Evolutionary conservation across 116 monocot species (phyloP).

Genomic region (Zostera marina): DNA sequence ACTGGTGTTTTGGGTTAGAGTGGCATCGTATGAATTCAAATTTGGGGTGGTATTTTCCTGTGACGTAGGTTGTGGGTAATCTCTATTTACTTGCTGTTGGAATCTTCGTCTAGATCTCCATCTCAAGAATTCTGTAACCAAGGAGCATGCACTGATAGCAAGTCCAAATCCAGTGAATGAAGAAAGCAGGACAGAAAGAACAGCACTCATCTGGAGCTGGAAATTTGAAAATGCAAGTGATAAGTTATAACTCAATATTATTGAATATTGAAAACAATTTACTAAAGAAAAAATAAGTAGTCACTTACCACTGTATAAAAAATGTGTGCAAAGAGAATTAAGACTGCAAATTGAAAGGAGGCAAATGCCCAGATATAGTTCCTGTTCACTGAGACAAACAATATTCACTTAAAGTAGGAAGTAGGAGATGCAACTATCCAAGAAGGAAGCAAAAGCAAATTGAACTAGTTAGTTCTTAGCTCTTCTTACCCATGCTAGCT

Average conservation of each 20-base stretch:
- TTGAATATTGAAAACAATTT: not conserved
- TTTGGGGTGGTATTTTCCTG: no score
- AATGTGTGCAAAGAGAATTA: conserved; percentile 91
- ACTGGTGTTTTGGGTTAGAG: no score
- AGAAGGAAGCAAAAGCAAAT: not conserved
- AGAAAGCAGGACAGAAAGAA: conserved; percentile 73
- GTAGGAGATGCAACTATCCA: no score
- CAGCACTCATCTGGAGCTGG: conserved; percentile 60
- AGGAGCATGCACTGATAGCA: conserved; percentile 62
- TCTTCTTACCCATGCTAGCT: conserved; percentile 79
- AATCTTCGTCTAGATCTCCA: conserved; percentile 33
- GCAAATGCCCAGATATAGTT: conserved; percentile 94
- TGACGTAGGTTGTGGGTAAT: conserved; percentile 8
- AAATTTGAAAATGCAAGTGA: conserved; percentile 1
- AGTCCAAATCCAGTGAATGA: conserved; percentile 94
- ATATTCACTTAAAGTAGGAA: not conserved
- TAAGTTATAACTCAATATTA: not conserved
- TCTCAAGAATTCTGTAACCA: conserved; percentile 34
- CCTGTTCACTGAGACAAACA: conserved; percentile 44
- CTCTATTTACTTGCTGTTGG: conserved; percentile 13
- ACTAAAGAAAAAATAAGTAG: not conserved
- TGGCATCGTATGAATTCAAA: no score
- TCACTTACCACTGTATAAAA: conserved; percentile 69
- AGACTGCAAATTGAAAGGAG: conserved; percentile 91
- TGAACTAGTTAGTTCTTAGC: no score